Evolutionary conservation across 1,284 basidiomycete genomes (phyloP).

Genomic region (Moesziomyces parantarcticus): DNA sequence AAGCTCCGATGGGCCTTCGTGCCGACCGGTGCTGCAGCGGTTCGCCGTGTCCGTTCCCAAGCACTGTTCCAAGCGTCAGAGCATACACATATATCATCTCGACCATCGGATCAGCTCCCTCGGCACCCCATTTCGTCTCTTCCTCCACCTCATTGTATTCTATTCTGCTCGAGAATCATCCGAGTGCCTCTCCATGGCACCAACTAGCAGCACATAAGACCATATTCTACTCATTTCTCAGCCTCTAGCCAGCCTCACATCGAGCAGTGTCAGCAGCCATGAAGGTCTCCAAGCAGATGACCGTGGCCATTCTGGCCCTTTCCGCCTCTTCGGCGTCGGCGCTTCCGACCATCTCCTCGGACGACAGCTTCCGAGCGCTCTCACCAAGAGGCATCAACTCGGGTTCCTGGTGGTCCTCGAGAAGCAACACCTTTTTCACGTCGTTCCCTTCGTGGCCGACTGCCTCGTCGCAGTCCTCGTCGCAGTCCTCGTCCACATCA

Average conservation of each 20-base stretch:
- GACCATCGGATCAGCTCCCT: neutral
- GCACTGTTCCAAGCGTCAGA: too few relatives aligned
- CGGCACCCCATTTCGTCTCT: neutral
- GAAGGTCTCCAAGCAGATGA: slow-evolving; percentile 15
- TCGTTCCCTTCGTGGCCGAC: slow-evolving; percentile 6
- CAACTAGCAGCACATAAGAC: neutral
- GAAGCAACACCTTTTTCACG: slow-evolving; percentile 4
- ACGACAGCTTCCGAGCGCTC: slow-evolving; percentile 1
- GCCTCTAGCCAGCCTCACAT: too few relatives aligned
- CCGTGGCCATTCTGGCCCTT: slow-evolving; percentile 18
- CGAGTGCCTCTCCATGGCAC: neutral
- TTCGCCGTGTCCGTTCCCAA: too few relatives aligned
- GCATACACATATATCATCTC: too few relatives aligned
- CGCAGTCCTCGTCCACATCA: neutral
- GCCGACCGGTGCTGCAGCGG: too few relatives aligned
- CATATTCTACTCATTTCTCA: too few relatives aligned
- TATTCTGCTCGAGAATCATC: too few relatives aligned
- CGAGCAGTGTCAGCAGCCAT: neutral
- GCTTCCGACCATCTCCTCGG: slow-evolving; percentile 7
- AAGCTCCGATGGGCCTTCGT: too few relatives aligned
- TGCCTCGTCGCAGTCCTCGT: slow-evolving; percentile 4
- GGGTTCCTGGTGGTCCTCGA: slow-evolving; percentile 3
- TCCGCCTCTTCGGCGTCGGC: slow-evolving; percentile 6
- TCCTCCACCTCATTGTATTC: neutral
- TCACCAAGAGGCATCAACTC: slow-evolving; percentile 5